Evolutionary conservation across 2,329 filamentous ascomycete species (phyloP), one percentile per base, ranked within the genome.

Genomic region (Aspergillus ochraceoroseus): DNA sequence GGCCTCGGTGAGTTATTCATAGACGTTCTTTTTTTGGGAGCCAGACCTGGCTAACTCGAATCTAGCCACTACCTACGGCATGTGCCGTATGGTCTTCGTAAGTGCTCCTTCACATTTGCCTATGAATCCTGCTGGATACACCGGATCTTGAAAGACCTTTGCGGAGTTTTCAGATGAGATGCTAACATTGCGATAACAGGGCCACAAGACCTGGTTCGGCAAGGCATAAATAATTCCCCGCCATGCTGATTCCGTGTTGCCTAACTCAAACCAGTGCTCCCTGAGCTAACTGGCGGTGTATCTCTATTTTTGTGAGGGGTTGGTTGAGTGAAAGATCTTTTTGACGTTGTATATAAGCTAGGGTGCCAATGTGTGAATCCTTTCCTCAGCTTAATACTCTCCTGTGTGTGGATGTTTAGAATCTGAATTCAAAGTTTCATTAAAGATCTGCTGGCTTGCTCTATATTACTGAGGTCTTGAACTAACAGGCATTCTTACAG

Each of bases 161-260:
- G 18, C 19, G n/a, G 2, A 29, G 22, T 17, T 32, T 35, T 22
- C n/a, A 5, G n/a, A n/a, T 15, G 20, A 7, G 13, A 43, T 47
- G 35, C 55, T 63, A 52, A 56, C 38, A 27, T 19, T 33, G 36
- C 7, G 7, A 33, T 11, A 48, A 58, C 33, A 71, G 75, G 79
- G 79, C 60, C 72, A 82, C 70, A 83, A 82, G 75, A 81, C 79
- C 44, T 80, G 76, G 74, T 76, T 64, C 52, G 58, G 57, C 47
- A 59, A 63, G 48, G 48, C 57, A 29, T 66, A 63, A 46, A 54
- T 32, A 14, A 8, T 7, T 4, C n/a, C 18, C 13, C 3, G 11
- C 7, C n/a, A n/a, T 15, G 22, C 7, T 5, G 26, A 31, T 8
- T n/a, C 25, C 26, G 13, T 33, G 25, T 49, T 39, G 12, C 32